These are phyloP conservation scores for Apiosordaria backusii DNA, from an alignment of 495 filamentous ascomycete species.

Conservation along the genomic window DNA sequence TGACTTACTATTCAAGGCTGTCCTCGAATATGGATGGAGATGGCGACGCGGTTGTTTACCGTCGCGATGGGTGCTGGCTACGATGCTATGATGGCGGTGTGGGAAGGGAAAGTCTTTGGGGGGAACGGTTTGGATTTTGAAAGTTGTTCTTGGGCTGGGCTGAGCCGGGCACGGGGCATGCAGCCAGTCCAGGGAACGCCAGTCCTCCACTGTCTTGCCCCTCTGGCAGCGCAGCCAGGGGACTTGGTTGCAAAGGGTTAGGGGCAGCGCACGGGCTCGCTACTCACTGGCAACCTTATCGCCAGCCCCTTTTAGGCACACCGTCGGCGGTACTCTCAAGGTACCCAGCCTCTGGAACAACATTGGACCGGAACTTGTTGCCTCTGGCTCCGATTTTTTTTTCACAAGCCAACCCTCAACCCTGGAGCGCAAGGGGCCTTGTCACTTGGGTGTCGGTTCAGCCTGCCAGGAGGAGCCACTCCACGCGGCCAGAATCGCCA, in stretches of 20 bases:
- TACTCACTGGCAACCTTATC: conserved; percentile 31
- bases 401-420: conserved; percentile 16
- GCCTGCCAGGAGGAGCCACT: conserved; percentile 2
- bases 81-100: conserved; percentile 36
- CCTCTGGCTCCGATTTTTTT: conserved; percentile 4
- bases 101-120: conserved; percentile 28
- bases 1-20: conserved; percentile 31
- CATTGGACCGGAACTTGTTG: conserved; percentile 24
- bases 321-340: conserved; percentile 9
- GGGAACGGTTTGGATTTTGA: conserved; percentile 36
- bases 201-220: conserved; percentile 20
- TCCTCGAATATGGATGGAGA: conserved; percentile 26
- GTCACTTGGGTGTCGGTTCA: not conserved
- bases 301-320: conserved; percentile 15
- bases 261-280: conserved; percentile 10
- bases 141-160: conserved; percentile 38
- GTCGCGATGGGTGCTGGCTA: conserved; percentile 26
- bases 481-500: conserved; percentile 20
- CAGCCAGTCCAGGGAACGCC: conserved; percentile 1
- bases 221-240: conserved; percentile 11
- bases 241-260: conserved; percentile 6
- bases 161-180: conserved; percentile 19
- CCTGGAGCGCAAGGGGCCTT: not conserved
- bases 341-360: conserved; percentile 24
- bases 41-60: conserved; percentile 31